Conservation (phyloP, 2,329 filamentous ascomycete species). For the Diaporthe sp. region DNA sequence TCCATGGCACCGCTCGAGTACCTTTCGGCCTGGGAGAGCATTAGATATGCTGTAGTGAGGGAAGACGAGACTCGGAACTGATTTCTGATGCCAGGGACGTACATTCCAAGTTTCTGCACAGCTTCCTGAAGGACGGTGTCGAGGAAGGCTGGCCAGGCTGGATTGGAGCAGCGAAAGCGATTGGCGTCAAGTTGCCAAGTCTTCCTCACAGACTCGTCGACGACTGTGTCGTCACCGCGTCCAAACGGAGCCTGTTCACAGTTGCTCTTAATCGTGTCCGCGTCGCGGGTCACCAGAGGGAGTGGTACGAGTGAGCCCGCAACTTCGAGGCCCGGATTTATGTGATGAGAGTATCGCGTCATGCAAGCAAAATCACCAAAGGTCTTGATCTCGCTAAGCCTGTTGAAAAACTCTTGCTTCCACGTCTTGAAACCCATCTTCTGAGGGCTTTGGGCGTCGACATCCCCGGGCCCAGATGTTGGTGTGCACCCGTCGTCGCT, state of each 20-base stretch:
- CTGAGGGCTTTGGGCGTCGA: background rate
- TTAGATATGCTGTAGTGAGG: conserved; percentile 45
- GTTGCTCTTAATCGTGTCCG: conserved; percentile 44
- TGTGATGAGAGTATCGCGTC: background rate
- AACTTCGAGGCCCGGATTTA: conserved; percentile 48
- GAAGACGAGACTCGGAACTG: conserved; percentile 27
- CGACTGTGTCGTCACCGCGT: conserved; percentile 53
- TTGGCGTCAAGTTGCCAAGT: conserved; percentile 55
- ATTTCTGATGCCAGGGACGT: background rate
- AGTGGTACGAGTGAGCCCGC: conserved; percentile 46
- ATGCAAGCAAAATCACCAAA: conserved; percentile 21
- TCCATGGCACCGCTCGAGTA: conserved; percentile 53
- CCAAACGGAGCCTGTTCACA: conserved; percentile 53
- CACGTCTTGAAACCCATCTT: background rate
- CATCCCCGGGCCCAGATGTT: background rate
- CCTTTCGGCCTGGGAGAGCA: conserved; percentile 48
- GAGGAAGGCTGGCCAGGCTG: conserved; percentile 50
- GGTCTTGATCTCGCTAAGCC: background rate
- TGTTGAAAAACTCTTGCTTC: background rate
- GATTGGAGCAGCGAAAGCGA: conserved; percentile 55
- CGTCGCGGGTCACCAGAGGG: conserved; percentile 47
- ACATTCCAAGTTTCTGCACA: conserved; percentile 20
- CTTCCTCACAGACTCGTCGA: conserved; percentile 51
- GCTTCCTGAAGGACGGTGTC: background rate
- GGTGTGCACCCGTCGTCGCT: background rate